These are phyloP conservation scores for Podila epigama DNA, from an alignment of 192 early-diverging fungal species.

Conservation along the genomic window DNA sequence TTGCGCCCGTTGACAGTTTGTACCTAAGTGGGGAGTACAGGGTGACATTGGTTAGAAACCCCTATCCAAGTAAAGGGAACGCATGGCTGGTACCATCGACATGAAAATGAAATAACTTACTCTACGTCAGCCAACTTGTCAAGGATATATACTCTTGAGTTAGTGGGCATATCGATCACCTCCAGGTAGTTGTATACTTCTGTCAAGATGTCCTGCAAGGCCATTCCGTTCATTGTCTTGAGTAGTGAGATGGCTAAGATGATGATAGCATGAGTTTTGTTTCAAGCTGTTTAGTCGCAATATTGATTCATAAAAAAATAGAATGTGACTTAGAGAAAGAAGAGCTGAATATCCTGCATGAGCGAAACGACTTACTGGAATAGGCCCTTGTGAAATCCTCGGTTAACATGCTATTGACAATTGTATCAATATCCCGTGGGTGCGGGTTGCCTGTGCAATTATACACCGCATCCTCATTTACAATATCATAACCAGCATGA, in stretches of 20 bases:
- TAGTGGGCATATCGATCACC: conserved; percentile 75
- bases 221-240: conserved; percentile 86
- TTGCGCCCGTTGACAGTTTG: conserved; percentile 82
- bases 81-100: background rate
- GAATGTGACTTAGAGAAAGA: too few relatives aligned
- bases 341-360: too few relatives aligned
- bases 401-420: conserved; percentile 81
- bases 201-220: conserved; percentile 89
- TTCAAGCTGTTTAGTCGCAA: background rate
- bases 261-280: background rate
- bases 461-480: conserved; percentile 87
- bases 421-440: conserved; percentile 82
- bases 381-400: conserved; percentile 86
- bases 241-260: conserved; percentile 75
- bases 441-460: conserved; percentile 91
- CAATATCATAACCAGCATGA: conserved; percentile 81
- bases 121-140: conserved; percentile 91
- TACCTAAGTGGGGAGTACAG: conserved; percentile 59
- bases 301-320: background rate
- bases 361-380: conserved; percentile 62
- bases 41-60: conserved; percentile 1
- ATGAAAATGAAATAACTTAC: conserved; percentile 52
- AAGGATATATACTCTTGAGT: conserved; percentile 73
- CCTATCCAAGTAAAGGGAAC: background rate
- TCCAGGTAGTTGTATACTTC: conserved; percentile 74